Conservation (phyloP, 1,284 basidiomycete species). For the Ganoderma resinaceum region DNA sequence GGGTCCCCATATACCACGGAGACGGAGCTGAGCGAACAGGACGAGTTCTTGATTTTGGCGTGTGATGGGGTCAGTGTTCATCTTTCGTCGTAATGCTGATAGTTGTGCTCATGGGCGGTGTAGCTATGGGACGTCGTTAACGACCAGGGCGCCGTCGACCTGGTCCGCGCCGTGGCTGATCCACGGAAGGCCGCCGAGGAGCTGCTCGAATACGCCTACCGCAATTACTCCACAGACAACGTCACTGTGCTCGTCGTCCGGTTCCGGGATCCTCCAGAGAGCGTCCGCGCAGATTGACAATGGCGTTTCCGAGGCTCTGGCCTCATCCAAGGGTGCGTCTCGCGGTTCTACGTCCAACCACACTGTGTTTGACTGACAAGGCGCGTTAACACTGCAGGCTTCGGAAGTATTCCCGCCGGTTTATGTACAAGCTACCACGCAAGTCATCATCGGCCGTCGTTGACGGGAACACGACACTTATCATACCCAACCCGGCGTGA, state of each 20-base stretch:
- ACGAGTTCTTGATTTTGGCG: slow-evolving; percentile 95
- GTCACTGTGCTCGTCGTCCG: slow-evolving; percentile 82
- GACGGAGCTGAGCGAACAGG: slow-evolving; percentile 88
- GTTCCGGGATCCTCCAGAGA: slow-evolving; percentile 59
- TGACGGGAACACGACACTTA: slow-evolving; percentile 11
- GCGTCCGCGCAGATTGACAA: slow-evolving; percentile 25
- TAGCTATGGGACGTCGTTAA: slow-evolving; percentile 97
- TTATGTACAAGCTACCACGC: slow-evolving; percentile 27
- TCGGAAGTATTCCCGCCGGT: slow-evolving; percentile 27
- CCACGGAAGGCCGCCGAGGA: slow-evolving; percentile 84
- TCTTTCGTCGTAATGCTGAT: slow-evolving; percentile 4
- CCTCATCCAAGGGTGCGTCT: slow-evolving; percentile 25
- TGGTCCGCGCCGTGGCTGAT: slow-evolving; percentile 78
- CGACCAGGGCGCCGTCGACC: slow-evolving; percentile 92
- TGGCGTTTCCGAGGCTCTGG: slow-evolving; percentile 24
- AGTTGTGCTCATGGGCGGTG: slow-evolving; percentile 12
- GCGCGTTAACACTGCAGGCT: slow-evolving; percentile 16
- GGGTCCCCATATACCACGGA: slow-evolving; percentile 98
- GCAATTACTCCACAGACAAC: slow-evolving; percentile 92
- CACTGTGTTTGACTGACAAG: neutral
- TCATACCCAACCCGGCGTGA: slow-evolving; percentile 19
- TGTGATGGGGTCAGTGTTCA: slow-evolving; percentile 89
- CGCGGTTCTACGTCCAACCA: too few species aligned
- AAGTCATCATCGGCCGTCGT: slow-evolving; percentile 28
- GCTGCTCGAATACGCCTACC: slow-evolving; percentile 87